Evolutionary conservation across 495 filamentous ascomycete genomes (phyloP), one percentile per base, ranked within the genome.

Genomic region (Gamarada debralockiae): DNA sequence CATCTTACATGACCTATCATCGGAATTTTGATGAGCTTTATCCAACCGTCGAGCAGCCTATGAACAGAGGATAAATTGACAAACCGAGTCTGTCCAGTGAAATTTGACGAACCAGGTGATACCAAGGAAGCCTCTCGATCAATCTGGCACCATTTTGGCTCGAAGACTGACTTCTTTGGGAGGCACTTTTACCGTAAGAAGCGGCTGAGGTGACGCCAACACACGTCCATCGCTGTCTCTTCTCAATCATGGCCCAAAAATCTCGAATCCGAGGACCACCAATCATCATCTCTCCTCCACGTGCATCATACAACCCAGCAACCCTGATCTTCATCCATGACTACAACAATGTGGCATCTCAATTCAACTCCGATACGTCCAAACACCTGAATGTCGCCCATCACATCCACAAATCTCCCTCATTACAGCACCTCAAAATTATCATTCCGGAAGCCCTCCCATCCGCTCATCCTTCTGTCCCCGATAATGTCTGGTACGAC

Each of bases 291-390:
- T 29, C 42, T 20, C 42, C 42, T 17, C 6, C 15, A 25, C 10
- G n/a, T 37, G 21, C 42, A 13, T 15, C 10, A 46, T 40, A 41
- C n/a, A 36, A 15, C 12, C 55, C 49, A 14, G 48, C 55, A 29
- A 52, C 55, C 15, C 37, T 57, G 8, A 52, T 57, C 43, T 48
- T 57, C 27, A 42, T 57, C 17, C 43, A 57, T 40, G 48, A 42
- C 6, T 57, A 57, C 18, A 48, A 52, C 29, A 9, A 13, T 21
- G 13, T 43, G 12, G 42, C 40, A 2, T 48, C 55, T 2, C 17
- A 29, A 4, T 52, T 52, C 42, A 56, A 50, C 23, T 21, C 8
- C 13, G 18, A 25, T 23, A 48, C 46, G 1, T 48, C 55, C 18
- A 48, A 48, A 7, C 0, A 48, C 0, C 21, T 47, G n/a, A 40